Evolutionary conservation across 176 grass and related monocot genomes (phyloP), one percentile per base, ranked within the genome.

Genomic region (Pontederia crassipes): DNA sequence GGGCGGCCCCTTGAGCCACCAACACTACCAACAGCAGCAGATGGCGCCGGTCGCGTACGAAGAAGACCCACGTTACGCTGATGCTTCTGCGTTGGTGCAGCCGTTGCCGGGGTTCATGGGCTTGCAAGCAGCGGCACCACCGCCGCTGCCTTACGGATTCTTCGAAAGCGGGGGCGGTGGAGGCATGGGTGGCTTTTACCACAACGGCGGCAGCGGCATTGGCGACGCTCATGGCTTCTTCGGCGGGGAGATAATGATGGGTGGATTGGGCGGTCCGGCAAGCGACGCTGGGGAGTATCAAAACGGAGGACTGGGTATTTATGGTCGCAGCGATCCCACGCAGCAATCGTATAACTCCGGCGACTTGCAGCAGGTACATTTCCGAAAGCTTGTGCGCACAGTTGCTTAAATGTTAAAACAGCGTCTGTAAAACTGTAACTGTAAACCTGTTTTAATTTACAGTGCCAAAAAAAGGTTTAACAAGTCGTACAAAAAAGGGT

Each of bases 241-340:
- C 60, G 72, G 48, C 52, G 87, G 77, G 20, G 48, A 45, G 49
- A 73, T 83, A 74, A 46, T 49, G 40, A 68, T 86, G 70, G 26
- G 2, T 1, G 54, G 54, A n/a, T 8, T 55, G 58, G 14, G 7
- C 28, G 3, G 13, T 4, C 28, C 58, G 26, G 40, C 35, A 35
- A n/a, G 35, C 45, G 76, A 82, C 75, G 81, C 79, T 32, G 52
- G 55, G 8, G 87, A 80, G 24, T 88, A 80, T 28, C 85, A 80
- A 59, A 76, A 79, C 60, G 40, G 60, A 9, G 70, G 55, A 17
- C 61, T 82, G 18, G 50, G 58, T 48, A 71, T 70, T 45, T 77
- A 77, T 32, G 61, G 71, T 0, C 70, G 72, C 27, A 77, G 57
- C 61, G 76, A 82, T 74, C 66, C 78, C 68, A 70, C 78, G 67